These are phyloP conservation scores for Blastobotrys petasosporus DNA, from an alignment of 1,139 yeast genomes.

Conservation along the genomic window DNA sequence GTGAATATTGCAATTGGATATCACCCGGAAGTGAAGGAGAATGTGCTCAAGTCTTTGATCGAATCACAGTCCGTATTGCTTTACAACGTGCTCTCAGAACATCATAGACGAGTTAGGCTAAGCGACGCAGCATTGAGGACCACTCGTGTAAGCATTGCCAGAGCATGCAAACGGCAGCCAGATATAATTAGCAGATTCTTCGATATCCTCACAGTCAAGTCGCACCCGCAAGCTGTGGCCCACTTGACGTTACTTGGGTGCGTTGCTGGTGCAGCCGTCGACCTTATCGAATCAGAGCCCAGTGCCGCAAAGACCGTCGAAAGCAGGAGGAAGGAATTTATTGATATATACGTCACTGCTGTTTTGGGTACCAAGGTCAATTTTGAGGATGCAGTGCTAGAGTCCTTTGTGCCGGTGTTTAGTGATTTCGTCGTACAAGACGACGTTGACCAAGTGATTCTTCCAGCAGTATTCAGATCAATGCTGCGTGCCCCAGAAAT, in stretches of 20 bases:
- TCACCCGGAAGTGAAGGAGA: constrained; percentile 14
- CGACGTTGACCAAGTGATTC: constrained; percentile 39
- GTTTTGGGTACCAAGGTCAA: constrained; percentile 30
- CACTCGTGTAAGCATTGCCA: constrained; percentile 23
- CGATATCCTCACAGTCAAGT: constrained; percentile 16
- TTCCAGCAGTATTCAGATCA: constrained; percentile 69
- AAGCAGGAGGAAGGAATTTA: constrained; percentile 19
- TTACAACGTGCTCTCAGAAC: constrained; percentile 20
- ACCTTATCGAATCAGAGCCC: constrained; percentile 25
- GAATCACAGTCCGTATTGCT: constrained; percentile 26
- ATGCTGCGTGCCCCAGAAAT: constrained; percentile 77
- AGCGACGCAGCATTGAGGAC: constrained; percentile 27
- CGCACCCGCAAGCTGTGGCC: constrained; percentile 18
- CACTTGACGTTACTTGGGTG: constrained; percentile 22
- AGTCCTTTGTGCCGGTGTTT: constrained; percentile 39
- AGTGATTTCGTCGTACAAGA: constrained; percentile 40
- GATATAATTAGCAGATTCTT: constrained; percentile 19
- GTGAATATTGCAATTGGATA: constrained; percentile 34
- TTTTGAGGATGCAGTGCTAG: constrained; percentile 24
- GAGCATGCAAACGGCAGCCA: constrained; percentile 11
- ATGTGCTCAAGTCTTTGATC: constrained; percentile 17
- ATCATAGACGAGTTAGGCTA: constrained; percentile 22
- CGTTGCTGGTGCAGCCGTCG: constrained; percentile 29
- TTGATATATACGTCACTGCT: constrained; percentile 25
- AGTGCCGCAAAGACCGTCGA: constrained; percentile 20